A percentile compares a stretch with the other conserved stretches of the same genome.
Conservation (phyloP, 2,329 filamentous ascomycete species). For the Helotiales sp. region DNA sequence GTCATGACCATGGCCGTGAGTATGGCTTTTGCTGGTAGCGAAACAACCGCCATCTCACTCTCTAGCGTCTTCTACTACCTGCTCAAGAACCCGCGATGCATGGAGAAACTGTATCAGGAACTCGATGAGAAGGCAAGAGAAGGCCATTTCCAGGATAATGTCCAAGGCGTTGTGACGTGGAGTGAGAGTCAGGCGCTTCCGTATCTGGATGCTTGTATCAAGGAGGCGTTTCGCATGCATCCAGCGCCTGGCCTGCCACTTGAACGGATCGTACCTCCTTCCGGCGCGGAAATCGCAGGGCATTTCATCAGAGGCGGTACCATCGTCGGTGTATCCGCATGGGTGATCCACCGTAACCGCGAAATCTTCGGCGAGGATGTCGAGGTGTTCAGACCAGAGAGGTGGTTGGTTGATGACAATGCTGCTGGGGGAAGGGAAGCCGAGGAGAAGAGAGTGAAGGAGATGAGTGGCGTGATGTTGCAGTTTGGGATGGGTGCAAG, state of each 20-base stretch:
- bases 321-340: constrained; percentile 75
- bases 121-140: constrained; percentile 61
- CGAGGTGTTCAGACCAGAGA: constrained; percentile 69
- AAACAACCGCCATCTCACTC: constrained; percentile 79
- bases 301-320: constrained; percentile 69
- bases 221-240: constrained; percentile 78
- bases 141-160: constrained; percentile 56
- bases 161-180: constrained; percentile 70
- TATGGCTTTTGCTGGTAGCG: constrained; percentile 76
- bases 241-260: constrained; percentile 75
- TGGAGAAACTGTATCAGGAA: constrained; percentile 63
- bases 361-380: constrained; percentile 72
- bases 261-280: constrained; percentile 72
- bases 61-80: constrained; percentile 76
- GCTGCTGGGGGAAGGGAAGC: constrained; percentile 38
- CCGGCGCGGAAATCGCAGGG: constrained; percentile 67
- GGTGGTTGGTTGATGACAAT: constrained; percentile 60
- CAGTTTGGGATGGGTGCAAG: constrained; percentile 74
- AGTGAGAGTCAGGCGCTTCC: constrained; percentile 70
- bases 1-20: constrained; percentile 74
- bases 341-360: constrained; percentile 72
- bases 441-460: constrained; percentile 60
- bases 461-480: constrained; percentile 73
- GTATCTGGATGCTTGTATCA: constrained; percentile 78
- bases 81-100: constrained; percentile 63